Evolutionary conservation across 495 filamentous ascomycete species (phyloP).

Genomic region (Letharia lupina): DNA sequence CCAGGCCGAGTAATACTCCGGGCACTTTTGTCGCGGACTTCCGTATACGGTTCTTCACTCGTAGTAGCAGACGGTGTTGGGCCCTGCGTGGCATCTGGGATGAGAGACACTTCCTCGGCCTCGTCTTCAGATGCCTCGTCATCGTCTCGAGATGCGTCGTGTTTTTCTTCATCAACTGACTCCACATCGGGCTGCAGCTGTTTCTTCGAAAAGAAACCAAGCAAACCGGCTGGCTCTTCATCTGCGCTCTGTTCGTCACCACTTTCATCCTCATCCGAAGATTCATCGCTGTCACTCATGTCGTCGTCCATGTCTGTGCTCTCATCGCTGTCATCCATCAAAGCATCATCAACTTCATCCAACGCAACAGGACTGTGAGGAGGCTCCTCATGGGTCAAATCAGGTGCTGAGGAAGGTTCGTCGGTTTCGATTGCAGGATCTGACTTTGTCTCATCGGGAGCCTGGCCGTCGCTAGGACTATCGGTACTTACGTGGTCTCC

Average conservation of each 20-base stretch:
- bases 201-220: conserved; percentile 57
- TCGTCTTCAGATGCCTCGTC: conserved; percentile 32
- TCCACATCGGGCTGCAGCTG: conserved; percentile 26
- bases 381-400: not conserved
- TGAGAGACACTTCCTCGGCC: conserved; percentile 39
- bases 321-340: conserved; percentile 69
- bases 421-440: not conserved
- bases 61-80: conserved; percentile 24
- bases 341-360: conserved; percentile 59
- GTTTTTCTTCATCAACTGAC: conserved; percentile 24
- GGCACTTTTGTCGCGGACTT: conserved; percentile 2
- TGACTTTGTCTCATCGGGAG: not conserved
- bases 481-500: not conserved
- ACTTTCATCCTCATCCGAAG: conserved; percentile 37
- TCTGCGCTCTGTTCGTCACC: conserved; percentile 45
- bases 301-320: conserved; percentile 88
- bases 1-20: not conserved
- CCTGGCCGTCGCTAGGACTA: not conserved
- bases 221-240: conserved; percentile 39
- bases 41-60: conserved; percentile 18
- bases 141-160: conserved; percentile 15
- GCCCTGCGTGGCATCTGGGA: conserved; percentile 35
- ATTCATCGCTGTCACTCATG: conserved; percentile 53
- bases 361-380: conserved; percentile 27
- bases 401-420: not conserved